phyloP scores from a whole-genome alignment of 495 filamentous ascomycete genomes.

The Saxophila tyrrhenica region DNA sequence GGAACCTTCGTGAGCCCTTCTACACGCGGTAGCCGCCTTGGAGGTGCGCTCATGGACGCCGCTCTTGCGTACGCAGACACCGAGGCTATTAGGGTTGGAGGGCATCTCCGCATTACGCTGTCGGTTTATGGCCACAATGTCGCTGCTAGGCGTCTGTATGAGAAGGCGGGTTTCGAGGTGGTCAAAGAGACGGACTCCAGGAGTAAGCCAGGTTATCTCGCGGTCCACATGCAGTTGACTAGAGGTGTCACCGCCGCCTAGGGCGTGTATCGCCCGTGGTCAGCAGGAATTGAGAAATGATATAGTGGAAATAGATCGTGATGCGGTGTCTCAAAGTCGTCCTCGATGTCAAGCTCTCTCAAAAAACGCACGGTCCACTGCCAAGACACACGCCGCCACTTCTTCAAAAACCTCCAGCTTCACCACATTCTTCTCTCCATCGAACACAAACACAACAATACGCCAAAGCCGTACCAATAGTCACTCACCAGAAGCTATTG shows the following conservation, averaged over 20 bases:
- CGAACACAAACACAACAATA: neutral
- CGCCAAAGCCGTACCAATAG: conserved; percentile 24
- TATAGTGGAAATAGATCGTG: neutral
- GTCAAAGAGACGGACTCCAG: conserved; percentile 14
- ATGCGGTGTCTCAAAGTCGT: neutral
- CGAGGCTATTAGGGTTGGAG: conserved; percentile 14
- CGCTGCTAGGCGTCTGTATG: conserved; percentile 34
- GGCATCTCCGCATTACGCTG: conserved; percentile 24
- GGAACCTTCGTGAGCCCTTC: conserved; percentile 39
- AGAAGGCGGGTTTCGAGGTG: conserved; percentile 36
- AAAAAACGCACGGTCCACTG: neutral
- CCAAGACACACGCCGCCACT: neutral
- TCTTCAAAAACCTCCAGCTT: neutral
- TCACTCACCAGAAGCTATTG: conserved; percentile 9
- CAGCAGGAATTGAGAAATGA: neutral
- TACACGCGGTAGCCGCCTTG: conserved; percentile 35
- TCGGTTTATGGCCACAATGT: conserved; percentile 31
- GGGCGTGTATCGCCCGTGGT: no score
- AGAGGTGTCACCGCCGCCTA: no score
- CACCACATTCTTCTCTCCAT: neutral
- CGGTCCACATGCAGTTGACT: conserved; percentile 8
- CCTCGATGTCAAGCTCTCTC: neutral
- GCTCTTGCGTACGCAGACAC: conserved; percentile 26
- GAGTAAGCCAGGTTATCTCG: neutral
- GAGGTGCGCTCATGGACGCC: conserved; percentile 31